Conservation (phyloP, 192 early-diverging fungal genomes). For the Lobosporangium transversale region DNA sequence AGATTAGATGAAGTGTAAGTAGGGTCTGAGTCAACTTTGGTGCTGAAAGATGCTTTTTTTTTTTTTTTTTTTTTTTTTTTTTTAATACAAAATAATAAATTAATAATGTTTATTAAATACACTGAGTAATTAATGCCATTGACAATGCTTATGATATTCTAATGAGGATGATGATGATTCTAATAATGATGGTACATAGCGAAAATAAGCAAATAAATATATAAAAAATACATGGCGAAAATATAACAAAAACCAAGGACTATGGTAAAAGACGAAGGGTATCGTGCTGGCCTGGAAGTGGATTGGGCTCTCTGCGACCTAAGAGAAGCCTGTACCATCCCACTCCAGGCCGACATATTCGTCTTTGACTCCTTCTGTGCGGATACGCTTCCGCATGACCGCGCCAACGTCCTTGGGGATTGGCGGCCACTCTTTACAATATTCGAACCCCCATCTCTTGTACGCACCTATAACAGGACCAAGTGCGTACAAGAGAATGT, state of each 20-base stretch:
- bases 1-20: too few species aligned
- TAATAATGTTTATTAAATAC: too few species aligned
- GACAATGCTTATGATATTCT: too few species aligned
- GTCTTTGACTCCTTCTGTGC: slow-evolving; percentile 28
- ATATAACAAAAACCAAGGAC: too few species aligned
- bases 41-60: neutral
- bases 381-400: slow-evolving; percentile 47
- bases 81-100: neutral
- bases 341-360: slow-evolving; percentile 34
- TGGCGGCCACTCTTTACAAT: slow-evolving; percentile 53
- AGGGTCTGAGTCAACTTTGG: too few species aligned
- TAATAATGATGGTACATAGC: neutral
- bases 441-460: slow-evolving; percentile 47
- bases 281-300: too few species aligned
- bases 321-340: slow-evolving; percentile 34
- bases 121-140: too few species aligned
- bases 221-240: neutral
- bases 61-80: neutral
- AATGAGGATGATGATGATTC: neutral
- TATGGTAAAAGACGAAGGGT: too few species aligned
- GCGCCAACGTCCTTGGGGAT: slow-evolving; percentile 42
- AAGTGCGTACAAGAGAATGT: slow-evolving; percentile 52
- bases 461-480: slow-evolving; percentile 43
- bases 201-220: neutral
- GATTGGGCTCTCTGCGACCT: too few species aligned